Evolutionary conservation across 495 filamentous ascomycete genomes (phyloP), one percentile per base, ranked within the genome.

Genomic region (Talaromyces ruber): DNA sequence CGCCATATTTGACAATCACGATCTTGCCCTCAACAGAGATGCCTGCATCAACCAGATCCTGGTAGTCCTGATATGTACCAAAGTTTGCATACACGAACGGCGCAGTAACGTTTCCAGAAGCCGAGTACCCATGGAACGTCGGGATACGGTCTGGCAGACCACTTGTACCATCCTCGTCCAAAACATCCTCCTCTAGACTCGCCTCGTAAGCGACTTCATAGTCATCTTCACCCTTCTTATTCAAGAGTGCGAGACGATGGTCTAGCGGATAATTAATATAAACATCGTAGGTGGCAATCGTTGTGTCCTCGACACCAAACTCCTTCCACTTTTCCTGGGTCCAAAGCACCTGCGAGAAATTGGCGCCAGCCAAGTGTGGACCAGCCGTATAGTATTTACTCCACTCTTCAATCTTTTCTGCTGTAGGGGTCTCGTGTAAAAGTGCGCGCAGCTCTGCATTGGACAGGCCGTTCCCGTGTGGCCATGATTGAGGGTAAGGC

Each of bases 41-140:
- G 63, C 91, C 90, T 16, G 89, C 87, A 43, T 86, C 81, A 24
- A 87, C 65, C 32, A 98, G 81, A 64, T 96, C 93, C 64, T 96
- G 87, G 62, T 86, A 98, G 66, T 98, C 93, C 59, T 79, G 71
- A 67, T 85, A 93, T 1, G 88, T 92, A 50, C 93, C 93, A 64
- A 93, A 96, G 71, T 97, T 97, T 65, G 87, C 90, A 71, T 88
- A 96, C 26, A 96, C 89, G 67, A 84, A 91, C 29, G 77, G 79
- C 14, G 87, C 93, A 0, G 92, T 94, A 59, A 93, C 93, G 68
- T 97, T 96, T 4, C 94, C 94, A 58, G 78, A 89, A 4, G 91
- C 92, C 7, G 91, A 95, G 70, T 97, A 98, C 26, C 94, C 94
- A 72, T 98, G 92, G 75, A 98, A 98, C 3, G 89, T 94, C 4